Percentiles rank a stretch among this genome's conserved stretches.
Evolutionary conservation across 2,329 filamentous ascomycete species (phyloP).

Genomic region (Hymenoscyphus occultus): DNA sequence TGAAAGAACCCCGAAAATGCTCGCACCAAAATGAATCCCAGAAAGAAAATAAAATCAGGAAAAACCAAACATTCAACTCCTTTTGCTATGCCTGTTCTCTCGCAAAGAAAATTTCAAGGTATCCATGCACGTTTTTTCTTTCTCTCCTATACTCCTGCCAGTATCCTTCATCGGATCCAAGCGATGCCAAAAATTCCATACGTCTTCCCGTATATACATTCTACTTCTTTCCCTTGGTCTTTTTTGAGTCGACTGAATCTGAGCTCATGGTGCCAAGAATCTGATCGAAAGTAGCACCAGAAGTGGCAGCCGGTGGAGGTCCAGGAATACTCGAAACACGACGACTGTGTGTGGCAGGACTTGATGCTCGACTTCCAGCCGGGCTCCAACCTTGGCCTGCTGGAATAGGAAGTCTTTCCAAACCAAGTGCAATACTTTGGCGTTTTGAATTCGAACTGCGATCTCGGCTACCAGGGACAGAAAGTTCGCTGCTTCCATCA

Average conservation of each 20-base stretch:
- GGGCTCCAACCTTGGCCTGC: slow-evolving; percentile 4
- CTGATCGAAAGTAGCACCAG: slow-evolving; percentile 45
- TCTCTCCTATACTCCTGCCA: background rate
- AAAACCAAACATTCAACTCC: background rate
- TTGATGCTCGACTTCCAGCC: slow-evolving; percentile 12
- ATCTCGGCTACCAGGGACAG: background rate
- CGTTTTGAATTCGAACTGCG: slow-evolving; percentile 24
- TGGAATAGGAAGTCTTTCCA: slow-evolving; percentile 33
- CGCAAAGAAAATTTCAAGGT: background rate
- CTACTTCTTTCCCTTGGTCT: slow-evolving; percentile 32
- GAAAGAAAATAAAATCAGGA: background rate
- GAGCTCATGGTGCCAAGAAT: slow-evolving; percentile 41
- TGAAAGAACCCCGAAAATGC: background rate
- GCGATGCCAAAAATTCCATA: background rate
- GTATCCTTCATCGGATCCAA: background rate
- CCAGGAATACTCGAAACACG: slow-evolving; percentile 6
- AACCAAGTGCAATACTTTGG: slow-evolving; percentile 32
- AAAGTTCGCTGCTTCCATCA: slow-evolving; percentile 1
- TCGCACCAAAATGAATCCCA: background rate
- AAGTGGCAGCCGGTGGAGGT: background rate
- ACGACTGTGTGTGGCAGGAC: slow-evolving; percentile 8
- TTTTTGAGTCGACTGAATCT: slow-evolving; percentile 39
- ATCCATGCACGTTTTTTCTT: background rate
- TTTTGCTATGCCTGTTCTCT: background rate
- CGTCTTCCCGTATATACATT: background rate